Conservation (phyloP, 352 stramenopile species). For the Peronosclerospora sorghi region DNA sequence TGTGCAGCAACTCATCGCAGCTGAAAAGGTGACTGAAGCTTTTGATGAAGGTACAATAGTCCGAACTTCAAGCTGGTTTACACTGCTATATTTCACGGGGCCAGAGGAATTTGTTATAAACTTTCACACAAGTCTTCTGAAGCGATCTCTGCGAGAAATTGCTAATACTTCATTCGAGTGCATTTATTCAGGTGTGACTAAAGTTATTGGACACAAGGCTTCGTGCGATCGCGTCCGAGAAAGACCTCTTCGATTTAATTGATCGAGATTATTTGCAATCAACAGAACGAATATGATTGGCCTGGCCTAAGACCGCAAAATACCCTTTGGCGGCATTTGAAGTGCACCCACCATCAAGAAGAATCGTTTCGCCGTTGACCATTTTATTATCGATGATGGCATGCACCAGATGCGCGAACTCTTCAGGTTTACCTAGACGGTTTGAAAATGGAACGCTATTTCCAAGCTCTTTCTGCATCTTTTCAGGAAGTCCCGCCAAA, state of each 20-base stretch:
- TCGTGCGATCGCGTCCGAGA: slow-evolving; percentile 18
- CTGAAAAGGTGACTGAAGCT: no score
- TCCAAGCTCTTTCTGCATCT: slow-evolving; percentile 90
- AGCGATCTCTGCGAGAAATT: slow-evolving; percentile 34
- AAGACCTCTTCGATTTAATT: no score
- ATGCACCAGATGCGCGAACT: slow-evolving; percentile 93
- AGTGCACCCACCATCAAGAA: slow-evolving; percentile 95
- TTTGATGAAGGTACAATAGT: no score
- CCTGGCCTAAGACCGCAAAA: background rate
- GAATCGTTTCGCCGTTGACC: slow-evolving; percentile 97
- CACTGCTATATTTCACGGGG: slow-evolving; percentile 23
- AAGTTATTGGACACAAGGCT: slow-evolving; percentile 21
- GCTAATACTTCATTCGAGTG: slow-evolving; percentile 42
- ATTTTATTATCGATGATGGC: slow-evolving; percentile 96
- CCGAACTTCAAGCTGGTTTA: no score
- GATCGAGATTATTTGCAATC: no score
- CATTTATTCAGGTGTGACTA: slow-evolving; percentile 26
- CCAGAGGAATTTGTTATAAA: slow-evolving; percentile 38
- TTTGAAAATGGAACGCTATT: slow-evolving; percentile 92
- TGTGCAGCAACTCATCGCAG: no score
- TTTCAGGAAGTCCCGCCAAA: slow-evolving; percentile 89
- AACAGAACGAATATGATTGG: background rate
- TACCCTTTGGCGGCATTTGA: slow-evolving; percentile 86
- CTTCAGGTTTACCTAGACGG: slow-evolving; percentile 88
- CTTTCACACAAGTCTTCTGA: slow-evolving; percentile 36